Evolutionary conservation across 371 early-diverging fungal species (phyloP).

Genomic region (Mucor circinelloides): DNA sequence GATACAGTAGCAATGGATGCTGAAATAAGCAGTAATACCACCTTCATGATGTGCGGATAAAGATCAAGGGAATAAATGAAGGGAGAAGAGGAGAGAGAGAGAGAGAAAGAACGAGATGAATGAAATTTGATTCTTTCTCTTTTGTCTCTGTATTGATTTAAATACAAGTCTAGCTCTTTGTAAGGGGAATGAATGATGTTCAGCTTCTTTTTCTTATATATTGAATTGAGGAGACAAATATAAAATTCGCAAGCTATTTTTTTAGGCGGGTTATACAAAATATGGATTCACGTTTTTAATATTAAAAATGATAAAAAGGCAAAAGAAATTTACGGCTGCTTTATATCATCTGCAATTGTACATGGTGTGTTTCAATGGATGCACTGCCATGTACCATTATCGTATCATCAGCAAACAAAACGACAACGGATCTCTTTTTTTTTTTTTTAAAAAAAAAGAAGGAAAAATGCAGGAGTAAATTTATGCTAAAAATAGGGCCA

Average conservation of each 20-base stretch:
- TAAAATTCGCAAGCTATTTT: background rate
- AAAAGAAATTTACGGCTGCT: background rate
- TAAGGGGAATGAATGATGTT: background rate
- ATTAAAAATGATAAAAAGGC: background rate
- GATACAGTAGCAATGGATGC: background rate
- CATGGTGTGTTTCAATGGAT: background rate
- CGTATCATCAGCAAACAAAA: background rate
- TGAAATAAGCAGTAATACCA: background rate
- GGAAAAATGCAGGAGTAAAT: background rate
- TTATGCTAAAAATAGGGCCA: constrained; percentile 1
- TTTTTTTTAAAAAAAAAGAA: background rate
- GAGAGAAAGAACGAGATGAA: background rate
- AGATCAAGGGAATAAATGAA: background rate
- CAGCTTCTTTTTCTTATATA: background rate
- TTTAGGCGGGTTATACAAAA: constrained; percentile 1
- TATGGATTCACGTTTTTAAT: background rate
- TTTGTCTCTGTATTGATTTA: background rate
- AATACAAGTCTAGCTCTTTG: background rate
- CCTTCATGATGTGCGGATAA: background rate
- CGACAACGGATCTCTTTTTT: background rate
- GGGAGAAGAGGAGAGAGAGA: background rate
- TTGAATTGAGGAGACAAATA: background rate
- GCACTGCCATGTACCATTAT: background rate
- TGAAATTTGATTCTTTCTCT: background rate
- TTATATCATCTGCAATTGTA: background rate